Conservation (phyloP, 1,139 yeast species). For the Geotrichum fermentans region DNA sequence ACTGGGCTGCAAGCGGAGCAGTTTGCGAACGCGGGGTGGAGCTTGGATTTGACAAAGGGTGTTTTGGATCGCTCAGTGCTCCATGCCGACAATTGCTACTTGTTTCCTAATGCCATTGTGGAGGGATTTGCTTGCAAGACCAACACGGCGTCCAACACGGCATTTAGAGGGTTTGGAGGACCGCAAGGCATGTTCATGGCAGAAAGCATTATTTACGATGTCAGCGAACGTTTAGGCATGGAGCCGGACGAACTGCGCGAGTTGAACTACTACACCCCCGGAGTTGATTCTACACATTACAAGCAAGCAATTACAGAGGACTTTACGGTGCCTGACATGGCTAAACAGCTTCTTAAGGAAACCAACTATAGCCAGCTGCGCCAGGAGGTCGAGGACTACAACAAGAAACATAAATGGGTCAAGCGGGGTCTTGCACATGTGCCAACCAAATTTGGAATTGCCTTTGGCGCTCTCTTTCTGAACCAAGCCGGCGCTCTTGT, state of each 20-base stretch:
- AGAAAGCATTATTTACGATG: slow-evolving; percentile 40
- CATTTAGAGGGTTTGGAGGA: slow-evolving; percentile 47
- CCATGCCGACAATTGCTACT: slow-evolving; percentile 43
- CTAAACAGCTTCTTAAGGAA: slow-evolving; percentile 37
- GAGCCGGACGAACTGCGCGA: slow-evolving; percentile 41
- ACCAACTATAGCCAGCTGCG: slow-evolving; percentile 36
- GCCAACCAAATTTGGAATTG: slow-evolving; percentile 46
- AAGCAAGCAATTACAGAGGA: slow-evolving; percentile 42
- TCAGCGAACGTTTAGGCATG: slow-evolving; percentile 39
- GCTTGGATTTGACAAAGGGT: slow-evolving; percentile 45
- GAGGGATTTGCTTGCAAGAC: slow-evolving; percentile 42
- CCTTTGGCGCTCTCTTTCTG: slow-evolving; percentile 43
- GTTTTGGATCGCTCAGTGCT: slow-evolving; percentile 45
- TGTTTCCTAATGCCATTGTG: slow-evolving; percentile 41
- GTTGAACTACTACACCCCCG: slow-evolving; percentile 37
- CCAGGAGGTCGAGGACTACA: slow-evolving; percentile 40
- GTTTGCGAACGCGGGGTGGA: slow-evolving; percentile 47
- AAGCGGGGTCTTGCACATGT: slow-evolving; percentile 45
- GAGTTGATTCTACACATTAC: slow-evolving; percentile 40
- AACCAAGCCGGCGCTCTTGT: slow-evolving; percentile 48
- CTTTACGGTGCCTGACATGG: slow-evolving; percentile 39
- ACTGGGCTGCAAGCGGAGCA: slow-evolving; percentile 39
- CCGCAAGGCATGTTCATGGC: slow-evolving; percentile 47
- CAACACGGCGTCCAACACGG: slow-evolving; percentile 45
- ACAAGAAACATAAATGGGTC: slow-evolving; percentile 40